Percentiles rank a stretch among this genome's conserved stretches.
phyloP scores from a whole-genome alignment of 2,329 filamentous ascomycete genomes.

The Hymenoscyphus salicellus region DNA sequence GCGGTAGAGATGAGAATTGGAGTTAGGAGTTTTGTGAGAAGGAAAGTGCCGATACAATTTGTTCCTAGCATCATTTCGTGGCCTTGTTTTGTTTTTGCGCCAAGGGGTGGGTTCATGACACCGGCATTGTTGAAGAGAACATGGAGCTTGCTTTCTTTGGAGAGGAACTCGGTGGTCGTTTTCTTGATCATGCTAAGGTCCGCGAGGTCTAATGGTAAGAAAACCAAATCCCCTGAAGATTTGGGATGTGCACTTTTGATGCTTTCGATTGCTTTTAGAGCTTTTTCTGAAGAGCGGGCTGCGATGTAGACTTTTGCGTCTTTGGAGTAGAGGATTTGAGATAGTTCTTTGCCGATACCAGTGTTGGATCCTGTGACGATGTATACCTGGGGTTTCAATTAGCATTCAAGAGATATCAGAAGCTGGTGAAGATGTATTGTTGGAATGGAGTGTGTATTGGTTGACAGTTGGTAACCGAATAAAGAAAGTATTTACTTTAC shows the following conservation, averaged over 20 bases:
- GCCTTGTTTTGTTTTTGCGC: slow-evolving; percentile 33
- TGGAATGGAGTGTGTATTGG: no score
- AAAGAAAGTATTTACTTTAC: not conserved
- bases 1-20: slow-evolving; percentile 34
- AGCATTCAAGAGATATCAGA: not conserved
- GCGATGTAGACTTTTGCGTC: slow-evolving; percentile 44
- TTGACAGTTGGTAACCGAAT: not conserved
- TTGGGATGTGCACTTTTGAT: slow-evolving; percentile 33
- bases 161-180: slow-evolving; percentile 36
- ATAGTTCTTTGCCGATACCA: slow-evolving; percentile 40
- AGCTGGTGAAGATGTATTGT: not conserved
- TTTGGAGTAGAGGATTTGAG: slow-evolving; percentile 39
- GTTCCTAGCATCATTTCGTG: slow-evolving; percentile 37
- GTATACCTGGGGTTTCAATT: slow-evolving; percentile 25
- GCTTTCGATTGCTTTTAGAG: slow-evolving; percentile 37
- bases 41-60: slow-evolving; percentile 37
- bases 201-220: slow-evolving; percentile 37
- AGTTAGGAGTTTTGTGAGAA: slow-evolving; percentile 37
- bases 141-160: slow-evolving; percentile 37
- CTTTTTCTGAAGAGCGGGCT: slow-evolving; percentile 40
- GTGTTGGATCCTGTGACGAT: slow-evolving; percentile 38
- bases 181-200: slow-evolving; percentile 40
- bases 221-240: slow-evolving; percentile 36
- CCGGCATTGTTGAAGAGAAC: slow-evolving; percentile 41
- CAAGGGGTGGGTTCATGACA: slow-evolving; percentile 35